A percentile compares a stretch with the other conserved stretches of the same genome.
Conservation (phyloP, 2,329 filamentous ascomycete genomes). For the Epichloe glyceriae region DNA sequence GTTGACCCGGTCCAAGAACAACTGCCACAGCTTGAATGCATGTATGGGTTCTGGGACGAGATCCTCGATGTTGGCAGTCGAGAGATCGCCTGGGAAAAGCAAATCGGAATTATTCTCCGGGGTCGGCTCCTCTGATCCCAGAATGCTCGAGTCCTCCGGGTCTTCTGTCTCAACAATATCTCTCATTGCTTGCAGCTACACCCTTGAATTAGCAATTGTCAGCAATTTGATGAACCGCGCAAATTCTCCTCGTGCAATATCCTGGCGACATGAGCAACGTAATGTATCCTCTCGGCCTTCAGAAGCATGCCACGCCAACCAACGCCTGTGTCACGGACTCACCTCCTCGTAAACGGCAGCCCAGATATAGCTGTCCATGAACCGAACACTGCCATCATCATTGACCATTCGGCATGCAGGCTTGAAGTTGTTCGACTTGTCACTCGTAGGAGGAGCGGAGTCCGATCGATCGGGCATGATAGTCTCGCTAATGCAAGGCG, state of each 20-base stretch:
- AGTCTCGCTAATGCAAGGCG: constrained; percentile 6
- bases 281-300: not conserved
- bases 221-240: not conserved
- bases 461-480: constrained; percentile 15
- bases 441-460: constrained; percentile 17
- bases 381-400: constrained; percentile 41
- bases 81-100: constrained; percentile 30
- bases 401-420: constrained; percentile 40
- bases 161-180: constrained; percentile 41
- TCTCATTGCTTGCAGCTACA: constrained; percentile 43
- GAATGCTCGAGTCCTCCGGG: constrained; percentile 32
- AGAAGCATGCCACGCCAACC: not conserved
- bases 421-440: constrained; percentile 24
- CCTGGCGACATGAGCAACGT: not conserved
- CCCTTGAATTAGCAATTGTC: constrained; percentile 7
- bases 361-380: constrained; percentile 44
- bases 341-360: constrained; percentile 44
- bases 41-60: constrained; percentile 54
- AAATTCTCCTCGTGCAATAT: not conserved
- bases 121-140: constrained; percentile 35
- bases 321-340: constrained; percentile 11
- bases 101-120: constrained; percentile 41
- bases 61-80: constrained; percentile 27
- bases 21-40: constrained; percentile 61
- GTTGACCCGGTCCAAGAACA: constrained; percentile 62